These are phyloP conservation scores for Hydnomerulius pinastri DNA, from an alignment of 768 basidiomycete genomes.

Conservation along the genomic window DNA sequence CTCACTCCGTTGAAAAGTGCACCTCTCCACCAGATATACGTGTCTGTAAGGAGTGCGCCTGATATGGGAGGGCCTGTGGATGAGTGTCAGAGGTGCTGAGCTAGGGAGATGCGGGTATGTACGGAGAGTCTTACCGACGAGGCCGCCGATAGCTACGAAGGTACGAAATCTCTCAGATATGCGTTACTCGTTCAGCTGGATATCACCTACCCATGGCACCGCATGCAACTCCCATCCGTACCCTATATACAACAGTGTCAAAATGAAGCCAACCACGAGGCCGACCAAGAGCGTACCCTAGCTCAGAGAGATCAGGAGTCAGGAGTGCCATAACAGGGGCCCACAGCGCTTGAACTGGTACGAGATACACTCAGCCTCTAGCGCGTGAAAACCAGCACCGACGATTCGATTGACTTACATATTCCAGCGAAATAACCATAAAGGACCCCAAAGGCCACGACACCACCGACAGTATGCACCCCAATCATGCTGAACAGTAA, in stretches of 20 bases:
- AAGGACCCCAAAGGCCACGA: constrained; percentile 44
- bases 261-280: not conserved
- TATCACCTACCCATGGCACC: constrained; percentile 42
- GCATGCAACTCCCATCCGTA: constrained; percentile 53
- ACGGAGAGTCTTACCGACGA: constrained; percentile 14
- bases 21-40: constrained; percentile 61
- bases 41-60: constrained; percentile 52
- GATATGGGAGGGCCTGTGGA: constrained; percentile 55
- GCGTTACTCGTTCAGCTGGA: too few relatives aligned
- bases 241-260: constrained; percentile 20
- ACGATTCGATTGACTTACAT: constrained; percentile 31
- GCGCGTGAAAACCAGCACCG: not conserved
- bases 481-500: constrained; percentile 52
- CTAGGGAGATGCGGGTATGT: not conserved
- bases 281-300: constrained; percentile 39
- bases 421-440: constrained; percentile 58
- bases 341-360: constrained; percentile 40
- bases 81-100: constrained; percentile 31
- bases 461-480: constrained; percentile 38
- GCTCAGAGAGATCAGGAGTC: constrained; percentile 49
- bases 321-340: constrained; percentile 47
- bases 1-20: constrained; percentile 52
- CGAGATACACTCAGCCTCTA: not conserved
- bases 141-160: constrained; percentile 25
- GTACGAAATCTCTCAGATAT: too few relatives aligned